These are phyloP conservation scores for Lasiodiplodia theobromae DNA, from an alignment of 2,329 filamentous ascomycete genomes.

Conservation along the genomic window DNA sequence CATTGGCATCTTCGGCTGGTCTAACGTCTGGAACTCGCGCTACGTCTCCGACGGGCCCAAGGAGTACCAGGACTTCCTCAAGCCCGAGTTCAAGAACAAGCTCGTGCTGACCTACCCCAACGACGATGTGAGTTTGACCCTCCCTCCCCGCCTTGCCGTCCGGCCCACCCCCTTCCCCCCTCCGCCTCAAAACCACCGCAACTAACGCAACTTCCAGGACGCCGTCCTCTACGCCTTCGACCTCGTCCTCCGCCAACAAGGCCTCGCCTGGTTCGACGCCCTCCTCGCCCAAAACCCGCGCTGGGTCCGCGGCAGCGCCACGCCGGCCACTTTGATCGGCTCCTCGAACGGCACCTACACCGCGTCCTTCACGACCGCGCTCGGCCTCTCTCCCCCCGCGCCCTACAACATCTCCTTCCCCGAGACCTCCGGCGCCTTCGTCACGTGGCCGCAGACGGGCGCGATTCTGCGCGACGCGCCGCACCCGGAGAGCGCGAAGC, in stretches of 20 bases:
- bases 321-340: conserved; percentile 48
- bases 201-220: no score
- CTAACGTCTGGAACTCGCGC: conserved; percentile 49
- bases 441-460: conserved; percentile 58
- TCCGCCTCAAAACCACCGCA: no score
- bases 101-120: conserved; percentile 64
- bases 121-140: conserved; percentile 56
- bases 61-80: conserved; percentile 54
- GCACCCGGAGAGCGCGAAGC: conserved; percentile 59
- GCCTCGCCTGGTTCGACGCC: conserved; percentile 56
- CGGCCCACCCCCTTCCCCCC: no score
- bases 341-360: conserved; percentile 36
- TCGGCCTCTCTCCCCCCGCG: conserved; percentile 16
- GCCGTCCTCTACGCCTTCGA: conserved; percentile 60
- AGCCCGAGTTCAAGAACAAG: conserved; percentile 61
- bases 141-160: no score
- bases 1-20: conserved; percentile 45
- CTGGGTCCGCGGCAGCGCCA: conserved; percentile 62
- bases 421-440: conserved; percentile 48
- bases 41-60: conserved; percentile 44
- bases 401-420: conserved; percentile 40
- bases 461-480: conserved; percentile 59
- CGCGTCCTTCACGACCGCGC: conserved; percentile 34
- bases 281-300: conserved; percentile 58
- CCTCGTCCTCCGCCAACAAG: conserved; percentile 46